Percentiles rank a stretch among this genome's conserved stretches.
Evolutionary conservation across 2,329 filamentous ascomycete species (phyloP).

Genomic region (Mycosphaerella arachidis): DNA sequence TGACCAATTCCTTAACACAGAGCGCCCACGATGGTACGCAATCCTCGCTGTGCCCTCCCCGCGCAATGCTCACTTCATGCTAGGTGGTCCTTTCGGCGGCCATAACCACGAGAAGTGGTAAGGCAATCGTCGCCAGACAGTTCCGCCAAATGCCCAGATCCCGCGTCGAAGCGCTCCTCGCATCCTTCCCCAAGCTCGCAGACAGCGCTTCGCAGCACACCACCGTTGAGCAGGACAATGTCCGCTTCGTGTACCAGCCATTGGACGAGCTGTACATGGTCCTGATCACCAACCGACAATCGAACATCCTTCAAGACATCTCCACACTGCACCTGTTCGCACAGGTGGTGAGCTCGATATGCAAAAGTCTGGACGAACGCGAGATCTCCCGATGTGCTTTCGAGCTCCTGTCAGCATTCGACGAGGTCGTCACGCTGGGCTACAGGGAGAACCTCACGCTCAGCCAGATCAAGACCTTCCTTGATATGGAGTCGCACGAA

Average conservation of each 20-base stretch:
- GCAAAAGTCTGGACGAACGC: conserved; percentile 90
- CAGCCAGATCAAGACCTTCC: conserved; percentile 96
- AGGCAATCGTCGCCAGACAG: conserved; percentile 94
- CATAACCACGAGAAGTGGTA: conserved; percentile 96
- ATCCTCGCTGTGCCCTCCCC: neutral
- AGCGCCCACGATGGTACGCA: neutral
- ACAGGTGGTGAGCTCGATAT: conserved; percentile 93
- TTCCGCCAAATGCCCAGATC: conserved; percentile 98
- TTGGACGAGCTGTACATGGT: conserved; percentile 99
- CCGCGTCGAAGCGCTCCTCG: conserved; percentile 90
- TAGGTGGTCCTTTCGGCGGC: conserved; percentile 98
- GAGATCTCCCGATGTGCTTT: conserved; percentile 95
- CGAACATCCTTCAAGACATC: conserved; percentile 98
- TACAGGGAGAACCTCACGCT: conserved; percentile 96
- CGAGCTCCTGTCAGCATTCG: conserved; percentile 92
- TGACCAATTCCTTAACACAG: neutral
- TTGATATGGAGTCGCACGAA: conserved; percentile 99
- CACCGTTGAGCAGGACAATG: conserved; percentile 97
- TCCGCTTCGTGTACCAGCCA: conserved; percentile 98
- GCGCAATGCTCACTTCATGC: conserved; percentile 9
- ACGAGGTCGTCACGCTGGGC: conserved; percentile 91
- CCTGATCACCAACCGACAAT: conserved; percentile 97
- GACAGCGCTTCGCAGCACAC: conserved; percentile 96
- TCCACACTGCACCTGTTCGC: conserved; percentile 97
- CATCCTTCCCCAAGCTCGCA: conserved; percentile 95